phyloP scores from a whole-genome alignment of 345 rosid genomes.

The Isatis tinctoria region DNA sequence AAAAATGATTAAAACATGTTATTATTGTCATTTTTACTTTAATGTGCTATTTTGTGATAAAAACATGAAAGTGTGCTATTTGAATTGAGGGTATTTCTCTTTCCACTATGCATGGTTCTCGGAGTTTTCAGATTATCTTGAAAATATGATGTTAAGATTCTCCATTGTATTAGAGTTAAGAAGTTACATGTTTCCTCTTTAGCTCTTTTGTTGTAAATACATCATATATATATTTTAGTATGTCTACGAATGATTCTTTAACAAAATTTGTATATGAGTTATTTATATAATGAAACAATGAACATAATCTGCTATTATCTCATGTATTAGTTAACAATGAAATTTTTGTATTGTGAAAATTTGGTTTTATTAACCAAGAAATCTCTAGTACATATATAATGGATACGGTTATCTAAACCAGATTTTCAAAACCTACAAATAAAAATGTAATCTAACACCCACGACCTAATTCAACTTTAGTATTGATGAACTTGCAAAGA shows the following conservation, averaged over 20 bases:
- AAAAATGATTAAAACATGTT: no score
- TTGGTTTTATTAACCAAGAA: neutral
- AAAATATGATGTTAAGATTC: no score
- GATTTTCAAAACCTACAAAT: neutral
- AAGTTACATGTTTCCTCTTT: neutral
- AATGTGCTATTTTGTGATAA: no score
- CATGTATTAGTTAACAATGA: neutral
- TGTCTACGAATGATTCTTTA: no score
- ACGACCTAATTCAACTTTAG: no score
- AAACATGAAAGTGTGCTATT: no score
- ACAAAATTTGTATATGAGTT: neutral
- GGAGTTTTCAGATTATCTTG: neutral
- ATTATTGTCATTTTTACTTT: no score
- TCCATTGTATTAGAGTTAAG: neutral
- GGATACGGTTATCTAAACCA: neutral
- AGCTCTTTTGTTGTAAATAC: neutral
- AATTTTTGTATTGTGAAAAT: neutral
- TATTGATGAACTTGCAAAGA: neutral
- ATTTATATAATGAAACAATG: no score
- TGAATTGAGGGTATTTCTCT: no score
- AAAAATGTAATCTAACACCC: no score
- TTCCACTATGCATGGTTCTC: neutral
- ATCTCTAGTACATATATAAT: neutral
- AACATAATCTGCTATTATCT: neutral
- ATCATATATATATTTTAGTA: neutral